Percentiles rank a stretch among this genome's conserved stretches.
These are phyloP conservation scores for Parietaria judaica DNA, from an alignment of 306 rosid species.

Conservation along the genomic window DNA sequence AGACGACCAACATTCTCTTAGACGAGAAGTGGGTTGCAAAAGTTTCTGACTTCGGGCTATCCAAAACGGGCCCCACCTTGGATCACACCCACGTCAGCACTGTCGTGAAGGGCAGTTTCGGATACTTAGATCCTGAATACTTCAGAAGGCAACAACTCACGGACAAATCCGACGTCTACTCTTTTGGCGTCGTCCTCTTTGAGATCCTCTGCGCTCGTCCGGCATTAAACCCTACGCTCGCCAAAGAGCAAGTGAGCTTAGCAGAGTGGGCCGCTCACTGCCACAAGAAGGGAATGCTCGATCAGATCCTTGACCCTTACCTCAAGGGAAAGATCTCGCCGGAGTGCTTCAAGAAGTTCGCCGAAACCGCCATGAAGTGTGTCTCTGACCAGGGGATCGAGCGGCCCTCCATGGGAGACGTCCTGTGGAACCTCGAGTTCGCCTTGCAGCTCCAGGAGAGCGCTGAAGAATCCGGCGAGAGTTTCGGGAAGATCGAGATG, in stretches of 20 bases:
- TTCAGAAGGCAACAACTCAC: constrained; percentile 96
- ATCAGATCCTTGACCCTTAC: constrained; percentile 68
- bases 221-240: constrained; percentile 79
- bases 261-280: constrained; percentile 99
- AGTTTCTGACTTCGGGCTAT: constrained; percentile 96
- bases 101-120: constrained; percentile 97
- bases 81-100: constrained; percentile 98
- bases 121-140: constrained; percentile 98
- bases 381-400: constrained; percentile 92
- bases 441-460: constrained; percentile 98
- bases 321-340: constrained; percentile 89
- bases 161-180: constrained; percentile 95
- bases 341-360: constrained; percentile 85
- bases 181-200: constrained; percentile 92
- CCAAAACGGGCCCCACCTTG: constrained; percentile 95
- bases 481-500: constrained; percentile 25
- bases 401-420: constrained; percentile 99
- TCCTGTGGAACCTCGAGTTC: constrained; percentile 96
- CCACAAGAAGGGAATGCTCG: constrained; percentile 86
- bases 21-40: constrained; percentile 99
- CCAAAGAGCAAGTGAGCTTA: constrained; percentile 96
- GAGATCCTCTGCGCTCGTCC: constrained; percentile 97
- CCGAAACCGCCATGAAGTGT: constrained; percentile 98
- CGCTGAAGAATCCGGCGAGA: constrained; percentile 79
- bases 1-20: constrained; percentile 90